A percentile compares a stretch with the other conserved stretches of the same genome.
phyloP scores from a whole-genome alignment of 2,329 filamentous ascomycete species.

The Pyrenochaeta sp. region DNA sequence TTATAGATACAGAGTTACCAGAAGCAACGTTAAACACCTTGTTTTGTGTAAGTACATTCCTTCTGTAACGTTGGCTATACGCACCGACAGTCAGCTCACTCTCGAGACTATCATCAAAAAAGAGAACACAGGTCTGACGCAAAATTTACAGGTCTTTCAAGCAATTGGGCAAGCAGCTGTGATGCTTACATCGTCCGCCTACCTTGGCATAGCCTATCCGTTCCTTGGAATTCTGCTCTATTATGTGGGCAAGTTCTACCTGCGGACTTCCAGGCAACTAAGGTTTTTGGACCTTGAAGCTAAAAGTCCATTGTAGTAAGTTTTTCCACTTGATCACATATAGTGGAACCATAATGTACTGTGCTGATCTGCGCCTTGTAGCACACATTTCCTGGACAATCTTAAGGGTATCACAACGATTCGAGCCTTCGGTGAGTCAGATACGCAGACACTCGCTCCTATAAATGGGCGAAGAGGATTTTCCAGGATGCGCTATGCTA shows the following conservation, averaged over 20 bases:
- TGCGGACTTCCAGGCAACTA: constrained; percentile 55
- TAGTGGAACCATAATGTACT: no score
- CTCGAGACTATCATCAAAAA: no score
- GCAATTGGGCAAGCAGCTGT: constrained; percentile 15
- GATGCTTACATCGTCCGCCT: constrained; percentile 28
- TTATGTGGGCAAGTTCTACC: constrained; percentile 52
- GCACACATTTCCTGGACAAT: constrained; percentile 59
- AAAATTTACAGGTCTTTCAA: no score
- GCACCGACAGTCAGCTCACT: no score
- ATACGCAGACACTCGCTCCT: no score
- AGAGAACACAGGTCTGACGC: no score
- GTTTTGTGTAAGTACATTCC: no score
- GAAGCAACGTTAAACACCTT: constrained; percentile 3
- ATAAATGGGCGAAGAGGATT: no score
- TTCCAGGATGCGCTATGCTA: no score
- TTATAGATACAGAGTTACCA: constrained; percentile 52
- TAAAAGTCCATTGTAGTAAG: constrained; percentile 57
- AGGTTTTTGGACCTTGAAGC: constrained; percentile 61
- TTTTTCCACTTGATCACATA: no score
- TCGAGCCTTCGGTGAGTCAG: constrained; percentile 58
- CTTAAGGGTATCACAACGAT: constrained; percentile 57
- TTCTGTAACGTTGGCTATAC: no score
- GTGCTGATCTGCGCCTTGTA: background rate
- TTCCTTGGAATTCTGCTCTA: constrained; percentile 45
- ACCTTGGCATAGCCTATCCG: constrained; percentile 45